Base-by-base conservation (phyloP, 305 asterid genomes). In the Lippia alba region DNA sequence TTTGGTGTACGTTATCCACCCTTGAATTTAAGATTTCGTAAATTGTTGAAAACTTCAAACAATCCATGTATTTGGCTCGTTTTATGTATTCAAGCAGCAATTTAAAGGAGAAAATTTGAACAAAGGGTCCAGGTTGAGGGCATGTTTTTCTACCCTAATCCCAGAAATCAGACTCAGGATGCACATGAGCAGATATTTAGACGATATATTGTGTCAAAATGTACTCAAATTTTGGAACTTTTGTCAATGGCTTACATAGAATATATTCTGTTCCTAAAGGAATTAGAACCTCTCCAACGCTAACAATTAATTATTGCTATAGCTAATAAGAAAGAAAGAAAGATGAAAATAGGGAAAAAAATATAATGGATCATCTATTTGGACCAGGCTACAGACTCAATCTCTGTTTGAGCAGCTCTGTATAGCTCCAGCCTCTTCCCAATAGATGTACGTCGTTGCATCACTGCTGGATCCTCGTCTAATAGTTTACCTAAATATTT, bases 391-490 rank as follows among this genome's bases (percentile, higher is more conserved):
- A 94, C 97, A 24, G 88, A 63, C 67, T 94, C 99, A 15, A 94
- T 89, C 89, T 94, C 99, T 4, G 89, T 50, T 82, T 94, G 98
- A 63, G 99, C 99, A 67, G 96, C 58, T 82, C 96, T 89, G 83
- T 94, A 92, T 80, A 92, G 71, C 85, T 94, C 99, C 65, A 94
- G 78, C 77, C 99, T 86, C 87, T 90, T 94, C 5, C 86, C 97
- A 20, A 94, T 71, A 51, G 92, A 83, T 8, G 76, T 10, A 17
- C 99, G 90, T 12, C 96, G 83, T 83, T 94, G 96, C 96, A 89
- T 92, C 61, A 94, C 56, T 7, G 92, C 96, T 5, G 98, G 98
- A 83, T 94, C 99, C 87, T 94, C 99, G 53, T 94, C 98, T 75
- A 94, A 77, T 76, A 94, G 78, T 64, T 66, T 86, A 5, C 98